Percentiles rank a stretch among this genome's conserved stretches.
These are phyloP conservation scores for Raddia guianensis DNA, from an alignment of 176 grass and related monocot genomes.

Conservation along the genomic window DNA sequence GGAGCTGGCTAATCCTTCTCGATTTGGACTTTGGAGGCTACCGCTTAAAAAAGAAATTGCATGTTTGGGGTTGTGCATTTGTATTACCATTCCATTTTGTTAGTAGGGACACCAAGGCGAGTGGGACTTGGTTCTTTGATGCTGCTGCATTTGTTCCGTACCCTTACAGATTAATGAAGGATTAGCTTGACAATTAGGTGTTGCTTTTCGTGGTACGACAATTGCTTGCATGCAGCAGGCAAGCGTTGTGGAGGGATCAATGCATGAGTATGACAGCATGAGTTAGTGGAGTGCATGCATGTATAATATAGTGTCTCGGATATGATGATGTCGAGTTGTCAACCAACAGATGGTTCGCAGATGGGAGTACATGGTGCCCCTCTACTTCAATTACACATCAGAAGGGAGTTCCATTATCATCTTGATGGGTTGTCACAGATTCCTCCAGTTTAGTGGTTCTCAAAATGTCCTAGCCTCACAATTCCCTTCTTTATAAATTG, in stretches of 20 bases:
- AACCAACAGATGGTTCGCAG: conserved; percentile 17
- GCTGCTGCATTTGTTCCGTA: neutral
- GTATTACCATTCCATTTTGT: neutral
- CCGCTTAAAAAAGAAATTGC: neutral
- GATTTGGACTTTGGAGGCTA: neutral
- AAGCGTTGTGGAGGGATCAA: neutral
- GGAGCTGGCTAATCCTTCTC: neutral
- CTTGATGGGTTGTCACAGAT: conserved; percentile 34
- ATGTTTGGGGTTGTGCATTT: neutral
- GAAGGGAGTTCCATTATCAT: neutral
- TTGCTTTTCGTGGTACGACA: conserved; percentile 6
- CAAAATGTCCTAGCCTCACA: conserved; percentile 13
- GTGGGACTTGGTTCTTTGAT: neutral
- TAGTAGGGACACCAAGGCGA: neutral
- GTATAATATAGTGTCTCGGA: neutral
- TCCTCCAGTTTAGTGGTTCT: neutral
- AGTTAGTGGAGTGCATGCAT: conserved; percentile 42
- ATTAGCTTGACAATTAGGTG: conserved; percentile 22
- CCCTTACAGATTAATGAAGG: neutral
- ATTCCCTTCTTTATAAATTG: neutral
- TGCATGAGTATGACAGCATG: neutral
- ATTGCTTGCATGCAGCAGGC: neutral
- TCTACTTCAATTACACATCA: conserved; percentile 21
- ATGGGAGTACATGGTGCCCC: conserved; percentile 21
- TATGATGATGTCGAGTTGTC: conserved; percentile 39